Conservation (phyloP, 2,329 filamentous ascomycete species). For the Apiospora arundinis region DNA sequence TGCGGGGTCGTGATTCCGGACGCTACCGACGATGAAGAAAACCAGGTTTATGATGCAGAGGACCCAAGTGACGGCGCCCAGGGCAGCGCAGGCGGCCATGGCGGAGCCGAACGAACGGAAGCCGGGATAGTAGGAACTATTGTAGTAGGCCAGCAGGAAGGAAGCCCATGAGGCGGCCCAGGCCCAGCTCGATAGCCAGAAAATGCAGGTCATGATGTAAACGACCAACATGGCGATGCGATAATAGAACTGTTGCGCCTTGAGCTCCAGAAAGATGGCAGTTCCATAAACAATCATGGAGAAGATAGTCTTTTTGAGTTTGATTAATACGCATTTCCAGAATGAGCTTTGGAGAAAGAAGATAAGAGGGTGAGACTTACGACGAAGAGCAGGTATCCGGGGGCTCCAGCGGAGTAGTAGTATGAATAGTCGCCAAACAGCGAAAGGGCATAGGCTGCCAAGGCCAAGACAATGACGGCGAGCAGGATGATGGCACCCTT, state of each 20-base stretch:
- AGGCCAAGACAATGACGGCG: slow-evolving; percentile 46
- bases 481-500: slow-evolving; percentile 47
- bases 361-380: slow-evolving; percentile 42
- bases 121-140: slow-evolving; percentile 30
- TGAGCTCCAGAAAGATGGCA: slow-evolving; percentile 45
- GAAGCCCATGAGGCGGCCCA: slow-evolving; percentile 48
- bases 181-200: slow-evolving; percentile 52
- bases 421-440: slow-evolving; percentile 36
- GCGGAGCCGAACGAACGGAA: slow-evolving; percentile 40
- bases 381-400: slow-evolving; percentile 54
- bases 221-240: slow-evolving; percentile 45
- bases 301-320: slow-evolving; percentile 44
- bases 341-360: slow-evolving; percentile 30
- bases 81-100: slow-evolving; percentile 46
- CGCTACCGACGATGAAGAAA: slow-evolving; percentile 46
- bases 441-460: slow-evolving; percentile 48
- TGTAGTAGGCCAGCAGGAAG: slow-evolving; percentile 34
- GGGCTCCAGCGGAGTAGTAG: slow-evolving; percentile 41
- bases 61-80: slow-evolving; percentile 51
- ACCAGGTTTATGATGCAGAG: slow-evolving; percentile 46
- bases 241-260: slow-evolving; percentile 45
- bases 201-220: slow-evolving; percentile 46
- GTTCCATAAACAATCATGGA: slow-evolving; percentile 49
- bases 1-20: slow-evolving; percentile 31
- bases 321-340: slow-evolving; percentile 24